Conservation (phyloP, 2,329 filamentous ascomycete genomes). For the Trichoderma aggressivum region DNA sequence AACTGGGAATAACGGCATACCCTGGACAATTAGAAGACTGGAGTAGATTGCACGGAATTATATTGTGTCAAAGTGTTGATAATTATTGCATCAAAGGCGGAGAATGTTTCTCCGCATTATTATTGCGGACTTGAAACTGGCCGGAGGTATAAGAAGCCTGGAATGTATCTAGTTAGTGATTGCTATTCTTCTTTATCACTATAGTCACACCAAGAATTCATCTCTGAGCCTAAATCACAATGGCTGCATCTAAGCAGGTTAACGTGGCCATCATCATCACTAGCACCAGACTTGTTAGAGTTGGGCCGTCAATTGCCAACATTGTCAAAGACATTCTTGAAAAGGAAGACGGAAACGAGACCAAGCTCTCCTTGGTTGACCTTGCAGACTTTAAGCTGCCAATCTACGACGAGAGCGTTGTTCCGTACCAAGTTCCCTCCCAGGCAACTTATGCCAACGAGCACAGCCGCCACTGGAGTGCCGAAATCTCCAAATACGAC, state of each 20-base stretch:
- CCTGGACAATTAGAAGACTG: neutral
- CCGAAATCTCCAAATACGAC: neutral
- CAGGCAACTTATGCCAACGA: neutral
- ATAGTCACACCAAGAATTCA: accelerated
- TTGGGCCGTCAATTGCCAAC: neutral
- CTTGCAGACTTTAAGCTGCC: neutral
- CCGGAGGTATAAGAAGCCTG: neutral
- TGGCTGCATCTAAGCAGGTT: neutral
- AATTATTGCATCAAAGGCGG: neutral
- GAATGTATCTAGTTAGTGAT: neutral
- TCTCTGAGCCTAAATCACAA: neutral
- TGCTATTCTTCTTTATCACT: neutral
- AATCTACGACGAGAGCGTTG: neutral
- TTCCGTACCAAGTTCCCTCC: neutral
- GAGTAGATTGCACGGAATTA: neutral
- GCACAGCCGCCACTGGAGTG: neutral
- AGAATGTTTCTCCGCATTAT: neutral
- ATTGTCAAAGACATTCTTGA: neutral
- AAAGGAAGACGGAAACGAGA: neutral
- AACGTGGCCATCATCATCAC: conserved; percentile 5
- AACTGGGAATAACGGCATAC: neutral
- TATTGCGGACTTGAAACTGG: neutral
- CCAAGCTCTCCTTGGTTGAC: neutral
- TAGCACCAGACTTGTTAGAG: neutral
- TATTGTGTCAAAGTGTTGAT: neutral